These are phyloP conservation scores for Rhizodiscina lignyota DNA, from an alignment of 495 filamentous ascomycete genomes.

Conservation along the genomic window DNA sequence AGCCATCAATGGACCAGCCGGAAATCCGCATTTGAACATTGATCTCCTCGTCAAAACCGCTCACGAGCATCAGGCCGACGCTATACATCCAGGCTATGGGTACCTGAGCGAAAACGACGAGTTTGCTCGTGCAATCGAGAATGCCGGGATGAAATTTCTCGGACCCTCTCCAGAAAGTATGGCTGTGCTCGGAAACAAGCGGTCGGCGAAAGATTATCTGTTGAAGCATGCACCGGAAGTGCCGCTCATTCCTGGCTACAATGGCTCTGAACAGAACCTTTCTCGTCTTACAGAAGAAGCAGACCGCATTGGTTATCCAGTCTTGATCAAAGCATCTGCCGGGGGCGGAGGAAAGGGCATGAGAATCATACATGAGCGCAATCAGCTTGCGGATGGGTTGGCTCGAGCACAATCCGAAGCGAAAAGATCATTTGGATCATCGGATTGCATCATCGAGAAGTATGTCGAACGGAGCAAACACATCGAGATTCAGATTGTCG, in stretches of 20 bases:
- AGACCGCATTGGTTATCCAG: slow-evolving; percentile 11
- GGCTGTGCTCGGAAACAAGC: neutral
- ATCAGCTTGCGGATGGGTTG: slow-evolving; percentile 26
- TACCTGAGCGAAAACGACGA: slow-evolving; percentile 2
- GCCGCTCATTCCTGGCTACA: slow-evolving; percentile 11
- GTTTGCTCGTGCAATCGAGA: slow-evolving; percentile 1
- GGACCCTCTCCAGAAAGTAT: neutral
- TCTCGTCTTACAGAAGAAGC: slow-evolving; percentile 3
- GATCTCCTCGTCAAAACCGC: slow-evolving; percentile 4
- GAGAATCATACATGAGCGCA: slow-evolving; percentile 20
- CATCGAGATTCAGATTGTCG: slow-evolving; percentile 2
- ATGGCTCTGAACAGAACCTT: slow-evolving; percentile 5
- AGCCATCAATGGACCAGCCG: neutral
- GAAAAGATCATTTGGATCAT: slow-evolving; percentile 9
- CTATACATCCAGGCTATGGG: slow-evolving; percentile 17
- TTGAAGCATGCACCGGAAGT: too few species aligned
- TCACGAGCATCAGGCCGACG: slow-evolving; percentile 1
- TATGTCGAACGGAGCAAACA: slow-evolving; percentile 16
- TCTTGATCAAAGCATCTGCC: slow-evolving; percentile 28
- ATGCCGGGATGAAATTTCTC: slow-evolving; percentile 1
- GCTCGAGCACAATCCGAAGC: slow-evolving; percentile 19
- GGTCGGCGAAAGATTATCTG: slow-evolving; percentile 4
- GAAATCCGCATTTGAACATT: slow-evolving; percentile 4
- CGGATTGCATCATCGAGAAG: slow-evolving; percentile 23
- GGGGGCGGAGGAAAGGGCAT: slow-evolving; percentile 37